Percentiles rank a stretch among this genome's conserved stretches.
These are phyloP conservation scores for Umbelopsis sp. DNA, from an alignment of 371 early-diverging fungal species.

Conservation along the genomic window DNA sequence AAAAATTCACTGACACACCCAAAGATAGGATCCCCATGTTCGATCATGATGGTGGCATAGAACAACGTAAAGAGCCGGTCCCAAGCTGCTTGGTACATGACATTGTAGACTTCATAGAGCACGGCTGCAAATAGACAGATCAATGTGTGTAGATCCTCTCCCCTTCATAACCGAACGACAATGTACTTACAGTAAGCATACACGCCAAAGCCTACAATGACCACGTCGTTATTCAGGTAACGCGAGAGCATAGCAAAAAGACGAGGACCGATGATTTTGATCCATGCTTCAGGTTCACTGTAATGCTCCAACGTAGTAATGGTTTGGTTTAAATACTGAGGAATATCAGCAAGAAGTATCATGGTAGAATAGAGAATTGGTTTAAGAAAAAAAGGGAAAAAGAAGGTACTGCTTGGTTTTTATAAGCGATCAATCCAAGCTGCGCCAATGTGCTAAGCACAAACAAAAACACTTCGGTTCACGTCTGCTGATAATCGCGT, in stretches of 20 bases:
- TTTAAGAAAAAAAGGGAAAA: too few species aligned
- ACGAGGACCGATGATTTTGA: constrained; percentile 29
- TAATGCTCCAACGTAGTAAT: background rate
- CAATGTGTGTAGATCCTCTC: constrained; percentile 16
- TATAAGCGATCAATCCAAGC: too few species aligned
- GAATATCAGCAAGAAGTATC: background rate
- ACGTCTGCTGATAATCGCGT: too few species aligned
- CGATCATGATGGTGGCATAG: constrained; percentile 1
- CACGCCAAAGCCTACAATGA: constrained; percentile 34
- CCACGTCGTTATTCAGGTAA: constrained; percentile 37
- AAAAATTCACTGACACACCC: constrained; percentile 3
- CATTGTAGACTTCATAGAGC: constrained; percentile 5
- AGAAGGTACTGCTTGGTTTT: too few species aligned
- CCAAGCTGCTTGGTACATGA: constrained; percentile 31
- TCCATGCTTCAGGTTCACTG: constrained; percentile 23
- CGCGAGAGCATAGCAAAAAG: constrained; percentile 27
- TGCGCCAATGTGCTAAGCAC: too few species aligned
- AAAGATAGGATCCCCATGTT: constrained; percentile 10
- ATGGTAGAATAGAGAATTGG: background rate
- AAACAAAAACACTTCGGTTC: too few species aligned
- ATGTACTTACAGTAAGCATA: constrained; percentile 35
- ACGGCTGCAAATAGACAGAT: constrained; percentile 15
- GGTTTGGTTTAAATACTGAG: background rate
- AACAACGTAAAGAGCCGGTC: constrained; percentile 9
- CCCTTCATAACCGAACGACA: constrained; percentile 12